Percentiles rank a stretch among this genome's conserved stretches.
Evolutionary conservation across 257 asterid genomes (phyloP).

Genomic region (Nemophila menziesii): DNA sequence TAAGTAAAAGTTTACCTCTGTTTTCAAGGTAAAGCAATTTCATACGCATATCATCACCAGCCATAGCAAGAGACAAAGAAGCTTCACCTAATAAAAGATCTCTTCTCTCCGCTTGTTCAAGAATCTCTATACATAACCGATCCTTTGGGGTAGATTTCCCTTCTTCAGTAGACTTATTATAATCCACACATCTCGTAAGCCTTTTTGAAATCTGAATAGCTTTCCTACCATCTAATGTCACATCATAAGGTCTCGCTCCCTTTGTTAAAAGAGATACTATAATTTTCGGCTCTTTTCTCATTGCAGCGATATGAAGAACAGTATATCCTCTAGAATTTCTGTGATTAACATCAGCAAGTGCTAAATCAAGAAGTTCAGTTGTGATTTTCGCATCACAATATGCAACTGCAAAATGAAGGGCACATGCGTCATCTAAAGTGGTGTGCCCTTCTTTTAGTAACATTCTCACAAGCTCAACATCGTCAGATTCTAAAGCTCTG

Average conservation of each 20-base stretch:
- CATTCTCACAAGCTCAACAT: conserved; percentile 87
- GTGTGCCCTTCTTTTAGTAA: conserved; percentile 78
- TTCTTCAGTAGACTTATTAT: conserved; percentile 40
- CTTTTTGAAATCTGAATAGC: conserved; percentile 90
- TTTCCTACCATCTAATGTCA: conserved; percentile 80
- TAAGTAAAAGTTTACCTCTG: conserved; percentile 44
- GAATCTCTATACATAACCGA: conserved; percentile 79
- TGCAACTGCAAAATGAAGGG: conserved; percentile 92
- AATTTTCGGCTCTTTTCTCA: conserved; percentile 87
- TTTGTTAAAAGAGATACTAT: conserved; percentile 81
- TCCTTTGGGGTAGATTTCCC: conserved; percentile 77
- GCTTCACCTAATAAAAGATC: conserved; percentile 88
- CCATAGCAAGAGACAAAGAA: conserved; percentile 88
- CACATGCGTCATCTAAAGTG: conserved; percentile 70
- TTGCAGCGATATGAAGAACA: conserved; percentile 93
- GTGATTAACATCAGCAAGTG: conserved; percentile 77
- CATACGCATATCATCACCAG: conserved; percentile 82
- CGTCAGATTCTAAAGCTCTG: conserved; percentile 91
- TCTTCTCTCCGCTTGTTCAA: conserved; percentile 95
- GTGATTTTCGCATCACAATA: conserved; percentile 92
- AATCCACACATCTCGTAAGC: conserved; percentile 69
- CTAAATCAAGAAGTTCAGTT: conserved; percentile 78
- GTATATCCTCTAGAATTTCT: conserved; percentile 75
- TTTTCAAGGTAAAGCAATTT: conserved; percentile 83
- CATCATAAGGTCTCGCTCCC: conserved; percentile 93